Evolutionary conservation across 2,329 filamentous ascomycete genomes (phyloP).

Genomic region (Hymenoscyphus occultus): DNA sequence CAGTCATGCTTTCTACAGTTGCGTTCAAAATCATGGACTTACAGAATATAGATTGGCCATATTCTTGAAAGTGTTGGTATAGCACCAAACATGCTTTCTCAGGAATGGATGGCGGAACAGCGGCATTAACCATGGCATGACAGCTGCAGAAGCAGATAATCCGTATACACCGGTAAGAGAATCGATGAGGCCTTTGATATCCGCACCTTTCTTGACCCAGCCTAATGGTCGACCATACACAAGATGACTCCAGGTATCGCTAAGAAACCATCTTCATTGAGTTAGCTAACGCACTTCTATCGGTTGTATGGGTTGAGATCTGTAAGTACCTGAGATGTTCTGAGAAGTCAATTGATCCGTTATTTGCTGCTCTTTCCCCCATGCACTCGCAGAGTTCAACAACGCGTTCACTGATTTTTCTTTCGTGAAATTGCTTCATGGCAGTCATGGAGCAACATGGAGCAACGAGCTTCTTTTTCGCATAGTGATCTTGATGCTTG

Average conservation of each 20-base stretch:
- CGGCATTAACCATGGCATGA: conserved; percentile 4
- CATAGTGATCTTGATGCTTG: conserved; percentile 1
- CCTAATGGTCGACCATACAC: conserved; percentile 1
- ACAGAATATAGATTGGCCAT: too few species aligned
- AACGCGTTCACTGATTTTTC: too few species aligned
- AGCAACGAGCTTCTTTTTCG: conserved; percentile 3
- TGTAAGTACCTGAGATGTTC: not conserved
- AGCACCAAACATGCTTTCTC: conserved; percentile 2
- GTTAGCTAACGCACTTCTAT: too few species aligned
- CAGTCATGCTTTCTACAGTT: too few species aligned
- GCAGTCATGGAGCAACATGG: conserved; percentile 4
- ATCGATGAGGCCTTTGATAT: conserved; percentile 3
- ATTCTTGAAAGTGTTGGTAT: not conserved
- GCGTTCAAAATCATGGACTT: too few species aligned
- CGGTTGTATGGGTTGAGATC: not conserved
- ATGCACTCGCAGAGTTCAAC: too few species aligned
- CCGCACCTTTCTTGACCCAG: conserved; percentile 1
- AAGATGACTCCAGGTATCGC: conserved; percentile 8
- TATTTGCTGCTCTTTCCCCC: too few species aligned
- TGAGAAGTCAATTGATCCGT: too few species aligned
- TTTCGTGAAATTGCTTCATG: not conserved
- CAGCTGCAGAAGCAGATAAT: not conserved
- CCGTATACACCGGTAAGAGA: conserved; percentile 2
- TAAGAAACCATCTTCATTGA: conserved; percentile 3
- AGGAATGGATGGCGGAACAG: not conserved